These are phyloP conservation scores for Vigna hirtella DNA, from an alignment of 306 rosid genomes.

Conservation along the genomic window DNA sequence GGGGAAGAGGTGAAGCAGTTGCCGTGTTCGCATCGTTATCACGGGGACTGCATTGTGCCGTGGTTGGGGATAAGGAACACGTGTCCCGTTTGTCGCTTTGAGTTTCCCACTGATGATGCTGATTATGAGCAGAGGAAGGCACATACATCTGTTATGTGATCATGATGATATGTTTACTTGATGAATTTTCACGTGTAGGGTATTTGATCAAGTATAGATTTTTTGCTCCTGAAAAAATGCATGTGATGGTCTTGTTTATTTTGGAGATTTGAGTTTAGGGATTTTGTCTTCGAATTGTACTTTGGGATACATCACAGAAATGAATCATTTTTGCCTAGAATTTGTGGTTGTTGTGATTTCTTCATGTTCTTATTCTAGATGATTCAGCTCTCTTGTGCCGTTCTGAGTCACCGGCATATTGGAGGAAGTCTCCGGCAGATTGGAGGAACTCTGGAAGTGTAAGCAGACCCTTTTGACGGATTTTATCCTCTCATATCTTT, in stretches of 20 bases:
- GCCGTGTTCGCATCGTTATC: conserved; percentile 80
- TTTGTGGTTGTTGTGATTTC: conserved; percentile 21
- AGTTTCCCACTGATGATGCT: conserved; percentile 76
- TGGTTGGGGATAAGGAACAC: conserved; percentile 88
- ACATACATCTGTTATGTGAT: conserved; percentile 46
- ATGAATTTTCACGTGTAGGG: conserved; percentile 46
- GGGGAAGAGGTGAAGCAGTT: conserved; percentile 67
- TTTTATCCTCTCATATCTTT: not conserved
- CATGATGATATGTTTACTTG: conserved; percentile 24
- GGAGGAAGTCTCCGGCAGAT: not conserved
- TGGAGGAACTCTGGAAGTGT: conserved; percentile 37
- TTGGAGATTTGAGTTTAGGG: conserved; percentile 33
- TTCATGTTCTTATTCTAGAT: not conserved
- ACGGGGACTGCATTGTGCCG: conserved; percentile 78
- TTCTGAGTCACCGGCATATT: not conserved
- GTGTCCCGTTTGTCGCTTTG: conserved; percentile 89
- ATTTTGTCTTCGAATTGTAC: conserved; percentile 39
- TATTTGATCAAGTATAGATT: conserved; percentile 48
- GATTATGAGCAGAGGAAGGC: conserved; percentile 72
- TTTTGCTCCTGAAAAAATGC: conserved; percentile 39
- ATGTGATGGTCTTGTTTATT: conserved; percentile 41
- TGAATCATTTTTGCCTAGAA: conserved; percentile 30
- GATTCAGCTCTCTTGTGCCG: not conserved
- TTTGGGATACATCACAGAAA: conserved; percentile 42
- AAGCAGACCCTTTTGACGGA: not conserved